These are phyloP conservation scores for Butyriboletus loyo DNA, from an alignment of 768 basidiomycete species.

Conservation along the genomic window DNA sequence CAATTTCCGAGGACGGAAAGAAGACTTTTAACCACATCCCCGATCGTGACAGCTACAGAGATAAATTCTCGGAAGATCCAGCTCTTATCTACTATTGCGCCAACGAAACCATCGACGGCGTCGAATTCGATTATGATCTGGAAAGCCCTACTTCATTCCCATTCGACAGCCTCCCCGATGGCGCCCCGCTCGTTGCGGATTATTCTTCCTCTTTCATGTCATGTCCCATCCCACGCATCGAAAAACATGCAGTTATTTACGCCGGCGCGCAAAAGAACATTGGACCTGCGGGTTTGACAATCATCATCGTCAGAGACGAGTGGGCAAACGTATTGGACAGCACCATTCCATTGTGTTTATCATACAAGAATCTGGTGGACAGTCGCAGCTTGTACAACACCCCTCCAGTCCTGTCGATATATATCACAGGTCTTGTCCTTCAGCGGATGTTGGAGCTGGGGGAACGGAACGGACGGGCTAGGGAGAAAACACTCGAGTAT, in stretches of 20 bases:
- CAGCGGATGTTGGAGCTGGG: slow-evolving; percentile 51
- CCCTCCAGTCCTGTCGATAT: slow-evolving; percentile 87
- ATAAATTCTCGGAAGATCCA: slow-evolving; percentile 68
- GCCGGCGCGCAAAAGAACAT: slow-evolving; percentile 99
- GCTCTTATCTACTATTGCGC: slow-evolving; percentile 98
- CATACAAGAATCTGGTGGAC: slow-evolving; percentile 82
- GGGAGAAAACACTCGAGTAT: slow-evolving; percentile 62
- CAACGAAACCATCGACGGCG: slow-evolving; percentile 97
- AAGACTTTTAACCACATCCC: slow-evolving; percentile 81
- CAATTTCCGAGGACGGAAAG: slow-evolving; percentile 55
- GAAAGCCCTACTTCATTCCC: slow-evolving; percentile 69
- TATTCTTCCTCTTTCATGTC: slow-evolving; percentile 98
- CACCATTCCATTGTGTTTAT: slow-evolving; percentile 74
- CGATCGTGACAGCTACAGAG: slow-evolving; percentile 58
- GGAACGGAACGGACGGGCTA: slow-evolving; percentile 10
- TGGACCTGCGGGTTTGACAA: slow-evolving; percentile 89
- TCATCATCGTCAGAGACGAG: slow-evolving; percentile 94
- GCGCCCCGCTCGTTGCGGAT: slow-evolving; percentile 85
- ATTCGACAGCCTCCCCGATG: slow-evolving; percentile 63
- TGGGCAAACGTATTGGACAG: slow-evolving; percentile 67
- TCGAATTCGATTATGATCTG: slow-evolving; percentile 73
- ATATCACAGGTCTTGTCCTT: slow-evolving; percentile 85
- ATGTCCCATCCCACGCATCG: slow-evolving; percentile 82
- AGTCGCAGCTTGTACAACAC: slow-evolving; percentile 86
- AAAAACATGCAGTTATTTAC: slow-evolving; percentile 90